Evolutionary conservation across 176 grass and related monocot genomes (phyloP), one percentile per base, ranked within the genome.

Genomic region (Thinopyrum elongatum): DNA sequence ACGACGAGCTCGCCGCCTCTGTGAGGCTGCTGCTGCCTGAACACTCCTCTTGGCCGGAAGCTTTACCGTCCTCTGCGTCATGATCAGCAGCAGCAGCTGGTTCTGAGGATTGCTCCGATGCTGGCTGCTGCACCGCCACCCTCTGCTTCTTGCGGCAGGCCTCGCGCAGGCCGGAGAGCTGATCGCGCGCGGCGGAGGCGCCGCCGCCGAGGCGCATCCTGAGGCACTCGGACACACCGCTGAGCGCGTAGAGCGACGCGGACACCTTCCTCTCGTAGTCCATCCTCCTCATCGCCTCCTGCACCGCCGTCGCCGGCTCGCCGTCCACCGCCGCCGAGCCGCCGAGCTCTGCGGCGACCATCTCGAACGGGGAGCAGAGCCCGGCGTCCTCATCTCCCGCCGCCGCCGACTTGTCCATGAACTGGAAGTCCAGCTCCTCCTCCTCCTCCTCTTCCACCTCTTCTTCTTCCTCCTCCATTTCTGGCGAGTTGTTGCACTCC

Each of bases 241-340:
- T 89, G 31, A 93, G 87, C 26, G 86, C 84, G 86, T 93, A 93
- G 59, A 95, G 83, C 39, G 88, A 95, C 22, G 90, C 93, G 25
- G 93, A 95, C 39, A 92, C 47, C 65, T 95, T 90, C 83, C 90
- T 88, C 90, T 95, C 90, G 88, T 92, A 89, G 47, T 94, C 90
- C 90, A 94, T 92, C 87, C 84, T 89, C 51, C 91, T 92, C 30
- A 91, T 78, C 70, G 87, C 84, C n/a, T 89, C 90, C 36, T 95
- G 83, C 51, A 92, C 81, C 13, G 63, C 78, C 51, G 80, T 33
- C 1, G 34, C 61, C 29, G 82, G 65, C 49, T 70, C 80, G 42
- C 62, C 83, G 46, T 33, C 76, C 22, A 60, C 68, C 12, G 26
- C 26, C 8, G 26, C 72, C 72, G 70, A 71, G 10, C n/a, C 41